Evolutionary conservation across 345 rosid genomes (phyloP).

Genomic region (Xanthoceras sorbifolium): DNA sequence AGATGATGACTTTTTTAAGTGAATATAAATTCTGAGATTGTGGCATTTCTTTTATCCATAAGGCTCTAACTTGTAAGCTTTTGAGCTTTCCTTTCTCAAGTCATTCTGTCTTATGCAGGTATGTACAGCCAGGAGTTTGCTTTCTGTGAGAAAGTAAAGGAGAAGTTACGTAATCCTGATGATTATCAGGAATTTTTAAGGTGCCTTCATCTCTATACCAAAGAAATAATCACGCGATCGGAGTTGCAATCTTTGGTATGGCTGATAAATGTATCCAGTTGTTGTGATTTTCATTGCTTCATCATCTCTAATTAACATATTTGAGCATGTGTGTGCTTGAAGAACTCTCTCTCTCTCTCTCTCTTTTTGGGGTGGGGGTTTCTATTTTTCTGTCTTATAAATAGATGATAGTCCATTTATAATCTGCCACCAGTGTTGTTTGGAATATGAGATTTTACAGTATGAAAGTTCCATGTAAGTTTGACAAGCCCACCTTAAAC

Average conservation of each 20-base stretch:
- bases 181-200: slow-evolving; percentile 76
- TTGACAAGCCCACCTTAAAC: background rate
- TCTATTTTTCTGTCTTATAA: too few relatives aligned
- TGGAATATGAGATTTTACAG: background rate
- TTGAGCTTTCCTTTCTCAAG: slow-evolving; percentile 12
- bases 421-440: too few relatives aligned
- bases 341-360: background rate
- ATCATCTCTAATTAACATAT: background rate
- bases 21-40: background rate
- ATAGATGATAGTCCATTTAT: too few relatives aligned
- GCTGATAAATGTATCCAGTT: slow-evolving; percentile 11
- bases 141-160: slow-evolving; percentile 85
- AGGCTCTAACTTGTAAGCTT: background rate
- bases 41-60: background rate
- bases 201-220: slow-evolving; percentile 82
- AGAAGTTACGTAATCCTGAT: slow-evolving; percentile 62
- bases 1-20: background rate
- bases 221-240: slow-evolving; percentile 76
- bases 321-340: background rate
- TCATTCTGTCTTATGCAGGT: slow-evolving; percentile 47
- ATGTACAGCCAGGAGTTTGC: slow-evolving; percentile 66
- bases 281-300: slow-evolving; percentile 4
- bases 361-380: too few relatives aligned
- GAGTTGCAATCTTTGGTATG: slow-evolving; percentile 90
- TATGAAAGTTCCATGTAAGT: background rate